Base-by-base conservation (phyloP, 139 green algal species). In the Chlamydomonas sp. region DNA sequence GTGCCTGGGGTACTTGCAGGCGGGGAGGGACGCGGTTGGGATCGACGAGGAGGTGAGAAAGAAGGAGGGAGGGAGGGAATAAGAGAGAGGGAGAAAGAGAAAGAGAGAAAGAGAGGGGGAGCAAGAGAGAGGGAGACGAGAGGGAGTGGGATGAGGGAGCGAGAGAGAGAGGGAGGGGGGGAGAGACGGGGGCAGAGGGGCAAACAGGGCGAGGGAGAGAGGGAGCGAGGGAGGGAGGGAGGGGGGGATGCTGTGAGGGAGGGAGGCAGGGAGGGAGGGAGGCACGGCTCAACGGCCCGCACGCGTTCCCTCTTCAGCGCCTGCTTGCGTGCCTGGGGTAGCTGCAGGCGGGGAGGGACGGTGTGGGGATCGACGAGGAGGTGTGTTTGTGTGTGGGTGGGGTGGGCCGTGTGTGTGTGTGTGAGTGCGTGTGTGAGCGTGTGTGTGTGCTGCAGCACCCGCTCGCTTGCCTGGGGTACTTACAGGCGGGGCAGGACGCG, bases 401-500 rank as follows among this genome's bases (percentile, higher is more conserved):
- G n/a, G n/a, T n/a, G n/a, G n/a, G 89, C 58, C 71, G 57, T 0
- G 83, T 81, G 22, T 57, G 65, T 22, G 83, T 87, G 66, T 73
- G 74, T 13, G 35, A 63, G 48, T 58, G 88, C 43, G 70, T 74
- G 36, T 83, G 85, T 1, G 76, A 79, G 0, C 78, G 83, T 73
- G 30, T 62, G 35, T 90, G 89, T 54, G 74, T 81, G 6, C 79
- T 89, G n/a, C 83, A 86, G 67, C 81, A 83, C 33, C 68, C 87
- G 54, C 73, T 67, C 10, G 16, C 28, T 20, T 67, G 60, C 60
- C 33, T 67, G 31, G 16, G 22, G 30, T 67, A 49, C 60, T 31
- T 67, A 33, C 54, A 64, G 6, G 34, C 24, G 8, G 26, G 54
- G 24, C 30, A 20, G 16, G 24, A 33, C 22, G 54, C 34, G 54